Evolutionary conservation across 2,329 filamentous ascomycete species (phyloP), one percentile per base, ranked within the genome.

Genomic region (Fusarium veterinarium): DNA sequence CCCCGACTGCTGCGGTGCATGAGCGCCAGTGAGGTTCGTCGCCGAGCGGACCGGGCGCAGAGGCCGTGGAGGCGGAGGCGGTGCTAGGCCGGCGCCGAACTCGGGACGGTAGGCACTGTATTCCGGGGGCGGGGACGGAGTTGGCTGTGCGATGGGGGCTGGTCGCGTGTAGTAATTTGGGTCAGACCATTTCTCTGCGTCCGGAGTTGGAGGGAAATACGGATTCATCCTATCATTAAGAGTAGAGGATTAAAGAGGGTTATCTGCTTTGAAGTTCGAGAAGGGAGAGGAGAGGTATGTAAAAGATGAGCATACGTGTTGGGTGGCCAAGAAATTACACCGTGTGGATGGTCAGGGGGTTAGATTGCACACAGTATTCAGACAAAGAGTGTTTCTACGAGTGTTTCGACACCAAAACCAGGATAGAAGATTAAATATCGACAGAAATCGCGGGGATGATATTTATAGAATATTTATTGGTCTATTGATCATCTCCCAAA

Each of bases 21-120:
- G 76, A 28, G 75, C 73, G 14, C 76, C 71, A 16, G 65, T 67
- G 55, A 77, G 72, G 38, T 76, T 74, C 30, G 77, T 74, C 28
- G 78, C 71, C 52, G 77, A 75, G 12, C 76, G 76, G 31, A 72
- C 73, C 19, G 75, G 73, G 37, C 78, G 66, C 12, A 75, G 75
- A 70, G 67, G 77, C 49, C 67, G 75, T 19, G 35, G 68, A 6
- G 69, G 66, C 31, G 41, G 59, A 8, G 63, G 71, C 28, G 71
- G 76, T 55, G 70, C 67, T 51, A 74, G 53, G 45, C 57, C 64
- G 59, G 59, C 33, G 38, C 59, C 49, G 59, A 61, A 58, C 31
- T 55, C 59, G 28, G 63, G 30, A 30, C 45, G 35, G 41, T 67
- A 67, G 52, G 64, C 63, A 56, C 59, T 73, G 57, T 75, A 75